A percentile compares a stretch with the other conserved stretches of the same genome.
Conservation (phyloP, 2,329 filamentous ascomycete genomes). For the Xylaria multiplex region DNA sequence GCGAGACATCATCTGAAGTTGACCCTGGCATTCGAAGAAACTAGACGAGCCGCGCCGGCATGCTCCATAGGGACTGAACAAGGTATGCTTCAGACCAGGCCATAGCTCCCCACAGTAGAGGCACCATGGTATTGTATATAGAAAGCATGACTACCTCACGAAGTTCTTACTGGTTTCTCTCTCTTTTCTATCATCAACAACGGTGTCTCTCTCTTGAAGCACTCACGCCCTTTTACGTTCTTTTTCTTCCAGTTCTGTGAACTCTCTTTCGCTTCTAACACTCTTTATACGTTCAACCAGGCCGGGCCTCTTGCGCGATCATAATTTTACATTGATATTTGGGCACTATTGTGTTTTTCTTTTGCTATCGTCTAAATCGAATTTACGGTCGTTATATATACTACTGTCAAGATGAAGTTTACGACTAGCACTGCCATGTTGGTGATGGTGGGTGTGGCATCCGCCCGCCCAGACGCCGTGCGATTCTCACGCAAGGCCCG, state of each 20-base stretch:
- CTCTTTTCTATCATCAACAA: slow-evolving; percentile 43
- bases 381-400: slow-evolving; percentile 29
- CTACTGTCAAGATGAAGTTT: slow-evolving; percentile 49
- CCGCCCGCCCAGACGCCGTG: slow-evolving; percentile 49
- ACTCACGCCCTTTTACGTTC: slow-evolving; percentile 43
- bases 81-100: slow-evolving; percentile 31
- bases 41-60: slow-evolving; percentile 29
- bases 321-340: slow-evolving; percentile 38
- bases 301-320: slow-evolving; percentile 45
- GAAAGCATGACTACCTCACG: slow-evolving; percentile 32
- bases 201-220: slow-evolving; percentile 43
- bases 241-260: slow-evolving; percentile 50
- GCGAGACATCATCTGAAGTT: slow-evolving; percentile 43
- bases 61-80: slow-evolving; percentile 27
- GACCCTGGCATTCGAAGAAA: slow-evolving; percentile 36
- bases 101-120: slow-evolving; percentile 19
- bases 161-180: slow-evolving; percentile 15
- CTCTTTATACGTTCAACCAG: slow-evolving; percentile 44
- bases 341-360: slow-evolving; percentile 8
- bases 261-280: slow-evolving; percentile 43
- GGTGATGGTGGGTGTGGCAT: slow-evolving; percentile 47
- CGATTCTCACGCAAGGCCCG: slow-evolving; percentile 36
- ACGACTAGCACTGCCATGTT: slow-evolving; percentile 46
- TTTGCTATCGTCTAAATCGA: slow-evolving; percentile 9
- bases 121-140: slow-evolving; percentile 39